These are phyloP conservation scores for Amanita rimosa DNA, from an alignment of 768 basidiomycete species.

Conservation along the genomic window DNA sequence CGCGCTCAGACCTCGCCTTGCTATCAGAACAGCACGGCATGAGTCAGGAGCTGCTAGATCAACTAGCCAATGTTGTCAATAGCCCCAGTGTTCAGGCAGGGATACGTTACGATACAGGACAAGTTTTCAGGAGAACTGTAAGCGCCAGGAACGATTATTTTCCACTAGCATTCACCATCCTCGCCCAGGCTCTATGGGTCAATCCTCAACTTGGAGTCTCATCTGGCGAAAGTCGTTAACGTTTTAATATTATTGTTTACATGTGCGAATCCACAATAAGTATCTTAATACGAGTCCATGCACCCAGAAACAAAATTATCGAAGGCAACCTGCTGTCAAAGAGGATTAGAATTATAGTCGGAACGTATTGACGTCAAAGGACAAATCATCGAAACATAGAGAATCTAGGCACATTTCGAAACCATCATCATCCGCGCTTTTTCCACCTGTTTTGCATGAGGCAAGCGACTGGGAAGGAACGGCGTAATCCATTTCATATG, in stretches of 20 bases:
- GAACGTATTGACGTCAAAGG: conserved; percentile 33
- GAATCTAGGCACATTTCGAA: conserved; percentile 64
- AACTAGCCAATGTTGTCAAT: conserved; percentile 45
- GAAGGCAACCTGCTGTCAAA: not conserved
- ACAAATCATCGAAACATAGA: conserved; percentile 60
- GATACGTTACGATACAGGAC: conserved; percentile 36
- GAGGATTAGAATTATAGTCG: conserved; percentile 6
- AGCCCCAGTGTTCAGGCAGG: conserved; percentile 48
- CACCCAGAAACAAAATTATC: not conserved
- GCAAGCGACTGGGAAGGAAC: not conserved
- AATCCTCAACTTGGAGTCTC: conserved; percentile 18
- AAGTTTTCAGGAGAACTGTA: conserved; percentile 38
- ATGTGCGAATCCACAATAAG: not conserved
- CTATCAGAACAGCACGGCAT: conserved; percentile 46
- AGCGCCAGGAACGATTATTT: conserved; percentile 12
- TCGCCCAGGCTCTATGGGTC: conserved; percentile 32
- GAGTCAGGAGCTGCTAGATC: conserved; percentile 39
- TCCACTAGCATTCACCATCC: not conserved
- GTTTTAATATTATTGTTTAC: not conserved
- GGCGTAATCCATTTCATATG: not conserved
- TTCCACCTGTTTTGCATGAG: not conserved
- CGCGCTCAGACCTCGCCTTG: conserved; percentile 29
- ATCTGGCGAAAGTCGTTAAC: not conserved
- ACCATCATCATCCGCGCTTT: conserved; percentile 24
- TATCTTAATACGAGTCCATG: not conserved